Evolutionary conservation across 305 asterid genomes (phyloP).

Genomic region (Stenogyne calaminthoides): DNA sequence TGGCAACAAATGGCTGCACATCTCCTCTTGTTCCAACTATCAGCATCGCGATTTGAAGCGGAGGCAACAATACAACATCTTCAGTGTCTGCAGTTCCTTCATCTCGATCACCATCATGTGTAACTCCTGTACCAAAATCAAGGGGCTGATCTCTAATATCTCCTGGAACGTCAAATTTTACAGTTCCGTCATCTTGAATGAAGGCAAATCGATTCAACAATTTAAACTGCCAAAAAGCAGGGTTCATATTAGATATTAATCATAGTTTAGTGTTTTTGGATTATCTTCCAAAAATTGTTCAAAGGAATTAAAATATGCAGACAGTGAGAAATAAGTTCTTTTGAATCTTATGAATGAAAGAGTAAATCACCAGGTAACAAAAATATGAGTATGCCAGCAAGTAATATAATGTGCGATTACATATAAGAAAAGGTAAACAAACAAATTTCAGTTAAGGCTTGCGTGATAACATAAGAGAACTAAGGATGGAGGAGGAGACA

Average conservation of each 20-base stretch:
- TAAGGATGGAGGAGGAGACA: not conserved
- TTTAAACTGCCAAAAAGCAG: slow-evolving; percentile 57
- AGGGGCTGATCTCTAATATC: slow-evolving; percentile 51
- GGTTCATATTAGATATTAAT: not conserved
- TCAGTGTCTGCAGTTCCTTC: slow-evolving; percentile 36
- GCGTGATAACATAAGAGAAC: not conserved
- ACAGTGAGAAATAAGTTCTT: not conserved
- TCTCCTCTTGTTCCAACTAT: slow-evolving; percentile 98
- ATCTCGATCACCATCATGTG: slow-evolving; percentile 38
- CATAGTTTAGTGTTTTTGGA: not conserved
- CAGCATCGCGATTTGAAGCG: slow-evolving; percentile 87
- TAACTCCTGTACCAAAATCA: slow-evolving; percentile 50
- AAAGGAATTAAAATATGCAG: not conserved
- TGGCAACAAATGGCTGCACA: slow-evolving; percentile 94
- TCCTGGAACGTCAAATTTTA: slow-evolving; percentile 77
- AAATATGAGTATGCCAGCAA: not conserved
- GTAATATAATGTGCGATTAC: not conserved
- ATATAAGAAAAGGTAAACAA: not conserved
- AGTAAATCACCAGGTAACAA: not conserved
- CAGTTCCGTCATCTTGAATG: slow-evolving; percentile 85
- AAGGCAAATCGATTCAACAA: slow-evolving; percentile 64
- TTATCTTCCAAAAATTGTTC: not conserved
- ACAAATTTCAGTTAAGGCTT: not conserved
- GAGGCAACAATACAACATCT: slow-evolving; percentile 54
- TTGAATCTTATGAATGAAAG: not conserved